Evolutionary conservation across 2,329 filamentous ascomycete genomes (phyloP), one percentile per base, ranked within the genome.

Genomic region (Curvularia hawaiiensis): DNA sequence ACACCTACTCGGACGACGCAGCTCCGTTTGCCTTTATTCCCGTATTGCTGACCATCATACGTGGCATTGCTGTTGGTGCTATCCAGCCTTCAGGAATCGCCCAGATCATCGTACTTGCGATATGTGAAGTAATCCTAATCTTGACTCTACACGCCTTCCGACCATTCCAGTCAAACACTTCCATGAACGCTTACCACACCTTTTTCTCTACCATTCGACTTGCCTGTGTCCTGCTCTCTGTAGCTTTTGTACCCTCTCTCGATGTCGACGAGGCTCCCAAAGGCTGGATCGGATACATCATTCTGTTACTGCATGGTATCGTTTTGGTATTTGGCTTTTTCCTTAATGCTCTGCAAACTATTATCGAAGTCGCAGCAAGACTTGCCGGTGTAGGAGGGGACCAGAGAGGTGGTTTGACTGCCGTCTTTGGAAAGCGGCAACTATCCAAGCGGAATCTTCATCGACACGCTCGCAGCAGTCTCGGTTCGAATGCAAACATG

Each of bases 121-220:
- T 97, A 53, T 97, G 93, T 76, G 95, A 99, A 78, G 90, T 98
- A 61, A 89, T 97, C 33, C 87, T 93, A 58, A 87, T 97, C 35
- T 82, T 98, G 44, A 94, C 93, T 0, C 80, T 98, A 4, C 88
- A 95, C 67, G 91, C 92, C 8, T 96, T 98, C 79, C 88, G 90
- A 16, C 95, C 95, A 0, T 99, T 96, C 70, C 89, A 94, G 59
- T 88, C 88, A 2, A 88, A 93, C 22, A 98, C 95, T 0, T 97
- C 94, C 28, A 99, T 99, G 95, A 98, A 98, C 72, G 87, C 91
- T 10, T 97, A 97, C 66, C 93, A 98, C 69, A 91, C 90, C 2
- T 86, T 92, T 61, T 97, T 97, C 75, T 86, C 92, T 0, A 79
- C 84, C 2, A 80, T 96, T 14, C 88, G 95, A 33, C 88, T 97